A percentile compares a stretch with the other conserved stretches of the same genome.
Conservation (phyloP, 1,284 basidiomycete genomes). For the Trichosporon sp. region DNA sequence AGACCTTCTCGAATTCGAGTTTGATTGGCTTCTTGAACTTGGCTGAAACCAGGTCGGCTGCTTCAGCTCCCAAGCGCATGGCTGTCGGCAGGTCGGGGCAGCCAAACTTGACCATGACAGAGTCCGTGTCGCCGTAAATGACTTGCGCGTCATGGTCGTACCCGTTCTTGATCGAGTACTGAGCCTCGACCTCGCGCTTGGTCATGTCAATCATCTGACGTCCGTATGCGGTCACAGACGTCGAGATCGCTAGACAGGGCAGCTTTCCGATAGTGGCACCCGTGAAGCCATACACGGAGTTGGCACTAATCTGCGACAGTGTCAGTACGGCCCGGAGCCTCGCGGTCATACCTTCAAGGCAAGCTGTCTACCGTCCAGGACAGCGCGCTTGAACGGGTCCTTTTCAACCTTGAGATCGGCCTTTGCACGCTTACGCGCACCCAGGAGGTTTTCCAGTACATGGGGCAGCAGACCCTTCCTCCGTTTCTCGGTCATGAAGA, state of each 20-base stretch:
- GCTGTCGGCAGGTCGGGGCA: conserved; percentile 75
- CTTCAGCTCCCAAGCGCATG: conserved; percentile 87
- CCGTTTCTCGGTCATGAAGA: conserved; percentile 67
- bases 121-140: conserved; percentile 96
- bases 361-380: conserved; percentile 87
- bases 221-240: conserved; percentile 86
- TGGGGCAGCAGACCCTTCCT: conserved; percentile 84
- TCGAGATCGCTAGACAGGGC: conserved; percentile 88
- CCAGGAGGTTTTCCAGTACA: conserved; percentile 86
- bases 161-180: conserved; percentile 80
- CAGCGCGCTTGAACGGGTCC: conserved; percentile 90
- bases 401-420: conserved; percentile 90
- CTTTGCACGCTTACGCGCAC: conserved; percentile 86
- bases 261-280: conserved; percentile 92
- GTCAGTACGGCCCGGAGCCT: conserved; percentile 2
- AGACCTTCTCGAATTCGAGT: conserved; percentile 96
- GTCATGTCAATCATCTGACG: conserved; percentile 97
- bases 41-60: conserved; percentile 83
- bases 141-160: conserved; percentile 80
- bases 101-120: conserved; percentile 94
- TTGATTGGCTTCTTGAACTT: conserved; percentile 94
- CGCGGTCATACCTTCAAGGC: conserved; percentile 68
- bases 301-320: conserved; percentile 73
- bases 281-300: conserved; percentile 96
- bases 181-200: conserved; percentile 81